These are phyloP conservation scores for Exophiala viscosa DNA, from an alignment of 2,329 filamentous ascomycete species.

Conservation along the genomic window DNA sequence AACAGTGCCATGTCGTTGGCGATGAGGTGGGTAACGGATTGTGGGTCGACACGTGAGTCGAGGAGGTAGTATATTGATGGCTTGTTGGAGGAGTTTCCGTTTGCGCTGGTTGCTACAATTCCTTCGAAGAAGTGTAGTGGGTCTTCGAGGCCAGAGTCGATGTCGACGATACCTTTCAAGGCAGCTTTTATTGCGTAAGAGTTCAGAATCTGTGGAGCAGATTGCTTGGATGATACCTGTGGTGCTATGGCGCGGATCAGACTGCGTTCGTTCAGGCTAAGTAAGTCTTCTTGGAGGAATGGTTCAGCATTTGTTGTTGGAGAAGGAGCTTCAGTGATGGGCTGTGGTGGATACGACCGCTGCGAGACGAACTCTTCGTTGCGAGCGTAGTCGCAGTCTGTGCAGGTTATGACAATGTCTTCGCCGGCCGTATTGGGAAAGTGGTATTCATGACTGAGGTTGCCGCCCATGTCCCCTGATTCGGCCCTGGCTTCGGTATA, in stretches of 20 bases:
- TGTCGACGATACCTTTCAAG: slow-evolving; percentile 48
- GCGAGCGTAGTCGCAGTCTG: slow-evolving; percentile 67
- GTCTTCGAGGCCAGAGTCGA: slow-evolving; percentile 69
- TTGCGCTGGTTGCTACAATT: slow-evolving; percentile 35
- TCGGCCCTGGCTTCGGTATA: slow-evolving; percentile 83
- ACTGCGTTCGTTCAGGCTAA: slow-evolving; percentile 21
- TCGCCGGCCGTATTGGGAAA: slow-evolving; percentile 76
- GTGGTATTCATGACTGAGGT: slow-evolving; percentile 92
- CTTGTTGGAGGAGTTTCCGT: background rate
- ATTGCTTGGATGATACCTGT: too few relatives aligned
- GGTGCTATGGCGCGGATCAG: slow-evolving; percentile 18
- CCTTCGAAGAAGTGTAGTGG: slow-evolving; percentile 23
- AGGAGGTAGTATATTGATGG: slow-evolving; percentile 24
- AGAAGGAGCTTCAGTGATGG: slow-evolving; percentile 1
- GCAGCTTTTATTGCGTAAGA: slow-evolving; percentile 63
- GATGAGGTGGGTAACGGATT: slow-evolving; percentile 5
- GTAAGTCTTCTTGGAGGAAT: slow-evolving; percentile 14
- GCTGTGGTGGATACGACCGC: slow-evolving; percentile 10
- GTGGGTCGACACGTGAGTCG: slow-evolving; percentile 14
- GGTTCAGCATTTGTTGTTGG: background rate
- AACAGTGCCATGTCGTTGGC: slow-evolving; percentile 9
- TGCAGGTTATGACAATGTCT: slow-evolving; percentile 76
- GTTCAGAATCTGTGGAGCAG: slow-evolving; percentile 48
- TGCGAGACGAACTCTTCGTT: slow-evolving; percentile 79
- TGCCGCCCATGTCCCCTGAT: slow-evolving; percentile 94